A percentile compares a stretch with the other conserved stretches of the same genome.
Conservation (phyloP, 331 rosid species). For the Cydonia oblonga region DNA sequence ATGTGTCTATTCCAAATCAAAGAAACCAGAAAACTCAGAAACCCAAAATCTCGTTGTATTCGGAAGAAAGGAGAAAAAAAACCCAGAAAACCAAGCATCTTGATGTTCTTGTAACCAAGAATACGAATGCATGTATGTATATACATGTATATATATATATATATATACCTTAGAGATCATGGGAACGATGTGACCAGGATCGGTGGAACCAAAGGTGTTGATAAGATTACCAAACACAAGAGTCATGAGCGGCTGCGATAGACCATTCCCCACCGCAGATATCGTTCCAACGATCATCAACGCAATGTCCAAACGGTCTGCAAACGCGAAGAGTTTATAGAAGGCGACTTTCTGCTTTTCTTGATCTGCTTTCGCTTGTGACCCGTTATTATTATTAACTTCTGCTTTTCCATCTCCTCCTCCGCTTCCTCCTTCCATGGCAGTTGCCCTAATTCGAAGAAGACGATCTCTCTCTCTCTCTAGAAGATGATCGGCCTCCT, state of each 20-base stretch:
- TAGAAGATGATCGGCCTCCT: too few relatives aligned
- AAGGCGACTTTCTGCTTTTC: constrained; percentile 44
- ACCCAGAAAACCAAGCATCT: background rate
- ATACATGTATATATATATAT: too few relatives aligned
- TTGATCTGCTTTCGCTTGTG: background rate
- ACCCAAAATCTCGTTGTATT: too few relatives aligned
- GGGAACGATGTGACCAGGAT: constrained; percentile 13
- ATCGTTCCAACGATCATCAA: constrained; percentile 56
- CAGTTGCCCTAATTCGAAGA: background rate
- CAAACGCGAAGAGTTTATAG: constrained; percentile 52
- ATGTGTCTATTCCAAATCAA: too few relatives aligned
- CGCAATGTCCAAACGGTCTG: constrained; percentile 35
- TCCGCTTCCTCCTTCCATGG: background rate
- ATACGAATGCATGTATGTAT: background rate
- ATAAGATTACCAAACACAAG: constrained; percentile 46
- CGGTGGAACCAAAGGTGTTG: constrained; percentile 43
- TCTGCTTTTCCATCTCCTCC: background rate
- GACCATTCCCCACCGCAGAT: constrained; percentile 40
- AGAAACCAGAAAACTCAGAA: too few relatives aligned
- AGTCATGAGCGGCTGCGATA: constrained; percentile 63
- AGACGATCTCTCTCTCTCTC: background rate
- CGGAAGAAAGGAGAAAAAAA: background rate
- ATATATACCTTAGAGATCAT: constrained; percentile 44
- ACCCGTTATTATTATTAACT: too few relatives aligned
- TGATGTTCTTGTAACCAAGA: background rate